Evolutionary conservation across 2,329 filamentous ascomycete species (phyloP), one percentile per base, ranked within the genome.

Genomic region (Claviceps pusilla): DNA sequence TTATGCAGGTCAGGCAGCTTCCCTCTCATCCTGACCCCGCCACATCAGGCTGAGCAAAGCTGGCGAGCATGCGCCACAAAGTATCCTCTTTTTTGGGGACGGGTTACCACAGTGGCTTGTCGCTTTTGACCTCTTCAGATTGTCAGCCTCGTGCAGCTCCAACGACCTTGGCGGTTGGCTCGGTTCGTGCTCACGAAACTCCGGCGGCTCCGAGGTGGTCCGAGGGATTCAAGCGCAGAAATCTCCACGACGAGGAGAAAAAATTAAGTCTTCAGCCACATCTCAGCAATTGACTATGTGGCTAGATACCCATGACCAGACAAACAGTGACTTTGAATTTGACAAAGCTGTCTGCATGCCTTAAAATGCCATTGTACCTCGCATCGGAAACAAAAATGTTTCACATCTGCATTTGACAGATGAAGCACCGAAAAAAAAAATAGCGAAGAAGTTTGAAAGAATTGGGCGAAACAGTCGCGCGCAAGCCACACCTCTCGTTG

Each of bases 141-240:
- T 3, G 14, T 41, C 53, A 54, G 53, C 48, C 53, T 56, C 19
- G 42, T 45, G 39, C 24, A 24, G 24, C 39, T 14, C 24, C 24
- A 24, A 24, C 37, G 37, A 16, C 4, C 37, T 5, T 14, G 37
- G 37, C 12, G 43, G 24, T 14, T 29, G 28, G 45, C 45, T 47
- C 45, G 45, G 45, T 9, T 16, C 7, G 28, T 50, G 50, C 39
- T 29, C 50, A 53, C 57, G 58, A 59, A 61, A 57, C 55, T 64
- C 62, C 63, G 63, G 62, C 63, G 63, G 64, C 59, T 65, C 64
- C 63, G 64, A 66, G 60, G 55, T 51, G 53, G 55, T 51, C 60
- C 63, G 62, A 61, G 50, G 47, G 31, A 55, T 53, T 53, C 48
- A 56, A 54, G 52, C 56, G 51, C 59, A 58, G 49, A 24, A 24